Evolutionary conservation across 495 filamentous ascomycete genomes (phyloP).

Genomic region (Venustampulla echinocandica): DNA sequence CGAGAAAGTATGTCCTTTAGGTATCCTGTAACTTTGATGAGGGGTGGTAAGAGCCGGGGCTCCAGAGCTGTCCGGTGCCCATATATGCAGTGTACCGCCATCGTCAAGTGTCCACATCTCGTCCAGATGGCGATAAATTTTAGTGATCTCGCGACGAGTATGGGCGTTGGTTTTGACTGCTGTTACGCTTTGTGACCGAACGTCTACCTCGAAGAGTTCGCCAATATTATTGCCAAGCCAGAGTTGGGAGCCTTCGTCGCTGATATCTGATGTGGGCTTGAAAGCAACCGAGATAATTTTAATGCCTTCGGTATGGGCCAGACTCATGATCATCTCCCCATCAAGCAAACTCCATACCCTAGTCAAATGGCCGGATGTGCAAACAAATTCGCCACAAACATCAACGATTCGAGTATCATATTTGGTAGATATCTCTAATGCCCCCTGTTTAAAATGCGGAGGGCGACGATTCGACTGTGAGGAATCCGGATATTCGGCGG

Average conservation of each 20-base stretch:
- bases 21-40: slow-evolving; percentile 57
- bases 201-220: slow-evolving; percentile 82
- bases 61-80: slow-evolving; percentile 71
- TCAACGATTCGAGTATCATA: slow-evolving; percentile 77
- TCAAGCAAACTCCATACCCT: slow-evolving; percentile 78
- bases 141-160: slow-evolving; percentile 71
- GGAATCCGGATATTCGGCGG: slow-evolving; percentile 69
- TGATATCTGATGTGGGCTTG: slow-evolving; percentile 63
- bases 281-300: slow-evolving; percentile 76
- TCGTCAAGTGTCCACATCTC: slow-evolving; percentile 95
- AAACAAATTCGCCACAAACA: slow-evolving; percentile 79
- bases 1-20: slow-evolving; percentile 79
- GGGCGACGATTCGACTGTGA: slow-evolving; percentile 78
- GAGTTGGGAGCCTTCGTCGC: slow-evolving; percentile 72
- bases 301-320: slow-evolving; percentile 69
- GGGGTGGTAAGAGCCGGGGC: slow-evolving; percentile 61
- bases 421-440: slow-evolving; percentile 67
- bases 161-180: slow-evolving; percentile 62
- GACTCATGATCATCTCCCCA: slow-evolving; percentile 70
- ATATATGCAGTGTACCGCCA: slow-evolving; percentile 77
- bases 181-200: slow-evolving; percentile 57
- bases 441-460: slow-evolving; percentile 61
- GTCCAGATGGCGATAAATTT: slow-evolving; percentile 75
- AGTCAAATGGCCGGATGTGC: slow-evolving; percentile 75
- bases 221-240: slow-evolving; percentile 88